These are phyloP conservation scores for Silene noctiflora DNA, from an alignment of 179 eudicot species.

Conservation along the genomic window DNA sequence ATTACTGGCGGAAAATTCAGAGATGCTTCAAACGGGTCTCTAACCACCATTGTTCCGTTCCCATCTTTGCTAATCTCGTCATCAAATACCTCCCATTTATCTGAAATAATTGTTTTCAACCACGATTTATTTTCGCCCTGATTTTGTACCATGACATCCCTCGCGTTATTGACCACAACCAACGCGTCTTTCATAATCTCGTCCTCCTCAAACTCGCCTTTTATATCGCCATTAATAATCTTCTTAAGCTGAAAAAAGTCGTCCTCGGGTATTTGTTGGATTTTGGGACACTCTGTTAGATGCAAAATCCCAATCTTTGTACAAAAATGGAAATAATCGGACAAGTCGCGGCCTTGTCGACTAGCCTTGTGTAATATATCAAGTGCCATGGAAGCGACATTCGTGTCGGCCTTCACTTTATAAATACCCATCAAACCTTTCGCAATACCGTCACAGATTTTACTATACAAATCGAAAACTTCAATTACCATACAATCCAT, in stretches of 20 bases:
- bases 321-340: constrained; percentile 20
- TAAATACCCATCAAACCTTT: constrained; percentile 18
- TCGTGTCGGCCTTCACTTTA: constrained; percentile 16
- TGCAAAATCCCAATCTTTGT: constrained; percentile 41
- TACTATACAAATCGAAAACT: constrained; percentile 56
- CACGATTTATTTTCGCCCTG: constrained; percentile 8
- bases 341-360: constrained; percentile 53
- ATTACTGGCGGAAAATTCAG: neutral
- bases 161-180: neutral
- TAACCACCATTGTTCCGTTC: neutral
- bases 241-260: constrained; percentile 52
- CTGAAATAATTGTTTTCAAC: constrained; percentile 9
- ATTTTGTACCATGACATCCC: constrained; percentile 3
- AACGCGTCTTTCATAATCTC: neutral
- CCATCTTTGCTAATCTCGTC: constrained; percentile 35
- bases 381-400: constrained; percentile 49
- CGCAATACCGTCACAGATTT: constrained; percentile 62
- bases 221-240: constrained; percentile 33
- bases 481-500: constrained; percentile 61
- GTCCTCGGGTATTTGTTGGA: constrained; percentile 45
- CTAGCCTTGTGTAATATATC: constrained; percentile 48
- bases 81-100: constrained; percentile 10
- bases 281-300: constrained; percentile 44
- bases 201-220: constrained; percentile 5
- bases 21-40: constrained; percentile 26